Percentiles rank a stretch among this genome's conserved stretches.
Conservation (phyloP, 2,329 filamentous ascomycete genomes). For the Neopestalotiopsis sp. region DNA sequence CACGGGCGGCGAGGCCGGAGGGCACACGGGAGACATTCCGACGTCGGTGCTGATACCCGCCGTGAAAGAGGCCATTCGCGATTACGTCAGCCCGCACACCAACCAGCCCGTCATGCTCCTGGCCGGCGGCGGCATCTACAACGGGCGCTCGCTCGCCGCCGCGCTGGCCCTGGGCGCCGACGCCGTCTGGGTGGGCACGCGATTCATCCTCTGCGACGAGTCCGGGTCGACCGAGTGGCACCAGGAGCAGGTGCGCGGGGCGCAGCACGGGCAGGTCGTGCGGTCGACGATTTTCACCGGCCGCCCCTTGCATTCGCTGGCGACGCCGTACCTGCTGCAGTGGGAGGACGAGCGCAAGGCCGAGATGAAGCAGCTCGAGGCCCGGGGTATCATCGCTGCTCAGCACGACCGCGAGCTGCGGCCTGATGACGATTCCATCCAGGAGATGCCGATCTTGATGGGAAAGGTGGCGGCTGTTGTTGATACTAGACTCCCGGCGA, state of each 20-base stretch:
- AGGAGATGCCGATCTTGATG: background rate
- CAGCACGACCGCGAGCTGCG: constrained; percentile 30
- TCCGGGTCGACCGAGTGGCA: constrained; percentile 20
- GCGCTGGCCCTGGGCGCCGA: constrained; percentile 88
- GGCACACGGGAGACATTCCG: constrained; percentile 90
- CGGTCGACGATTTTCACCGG: constrained; percentile 97
- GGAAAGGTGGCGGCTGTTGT: background rate
- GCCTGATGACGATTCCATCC: background rate
- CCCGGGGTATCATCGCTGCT: constrained; percentile 65
- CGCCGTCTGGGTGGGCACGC: constrained; percentile 93
- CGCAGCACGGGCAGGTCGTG: constrained; percentile 19
- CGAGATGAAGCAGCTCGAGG: constrained; percentile 90
- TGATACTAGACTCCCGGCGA: background rate
- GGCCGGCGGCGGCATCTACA: constrained; percentile 89
- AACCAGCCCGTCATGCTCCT: constrained; percentile 86
- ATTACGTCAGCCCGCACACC: constrained; percentile 82
- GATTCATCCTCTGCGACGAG: constrained; percentile 67
- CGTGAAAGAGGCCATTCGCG: constrained; percentile 77
- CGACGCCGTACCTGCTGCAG: constrained; percentile 87
- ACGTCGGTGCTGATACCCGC: constrained; percentile 78
- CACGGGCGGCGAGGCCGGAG: constrained; percentile 93
- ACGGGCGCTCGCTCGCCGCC: constrained; percentile 87
- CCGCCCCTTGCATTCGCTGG: constrained; percentile 87
- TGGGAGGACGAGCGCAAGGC: constrained; percentile 88
- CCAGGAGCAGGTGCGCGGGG: constrained; percentile 18